Evolutionary conservation across 106 monocot genomes (phyloP).

Genomic region (Dioscorea dumetorum): DNA sequence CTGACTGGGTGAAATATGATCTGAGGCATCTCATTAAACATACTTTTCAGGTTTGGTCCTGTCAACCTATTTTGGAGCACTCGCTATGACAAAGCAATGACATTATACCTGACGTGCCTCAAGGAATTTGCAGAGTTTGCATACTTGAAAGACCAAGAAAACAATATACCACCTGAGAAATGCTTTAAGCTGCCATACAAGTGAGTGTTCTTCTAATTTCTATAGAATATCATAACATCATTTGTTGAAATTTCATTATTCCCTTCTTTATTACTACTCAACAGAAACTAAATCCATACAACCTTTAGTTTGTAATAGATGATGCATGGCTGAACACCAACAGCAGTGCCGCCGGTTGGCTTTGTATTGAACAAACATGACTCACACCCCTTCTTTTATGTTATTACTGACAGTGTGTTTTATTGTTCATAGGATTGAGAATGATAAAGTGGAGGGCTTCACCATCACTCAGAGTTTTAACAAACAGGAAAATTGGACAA

Average conservation of each 20-base stretch:
- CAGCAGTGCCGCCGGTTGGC: no score
- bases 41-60: conserved; percentile 80
- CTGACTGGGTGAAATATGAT: neutral
- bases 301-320: neutral
- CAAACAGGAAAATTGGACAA: conserved; percentile 89
- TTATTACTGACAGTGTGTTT: neutral
- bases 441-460: conserved; percentile 79
- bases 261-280: neutral
- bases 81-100: conserved; percentile 95
- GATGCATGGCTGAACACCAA: no score
- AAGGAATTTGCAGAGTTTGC: conserved; percentile 98
- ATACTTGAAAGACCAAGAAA: conserved; percentile 64
- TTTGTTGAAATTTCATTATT: neutral
- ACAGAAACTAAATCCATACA: neutral
- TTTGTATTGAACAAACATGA: no score
- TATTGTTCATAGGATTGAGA: conserved; percentile 62
- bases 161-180: conserved; percentile 85
- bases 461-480: conserved; percentile 95
- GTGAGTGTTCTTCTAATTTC: conserved; percentile 33
- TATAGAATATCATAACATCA: neutral
- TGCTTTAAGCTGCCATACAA: conserved; percentile 92
- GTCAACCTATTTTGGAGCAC: conserved; percentile 99
- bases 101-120: conserved; percentile 81
- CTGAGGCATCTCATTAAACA: neutral
- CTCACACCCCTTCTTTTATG: no score